Evolutionary conservation across 345 rosid species (phyloP).

Genomic region (Rhodomyrtus tomentosa): DNA sequence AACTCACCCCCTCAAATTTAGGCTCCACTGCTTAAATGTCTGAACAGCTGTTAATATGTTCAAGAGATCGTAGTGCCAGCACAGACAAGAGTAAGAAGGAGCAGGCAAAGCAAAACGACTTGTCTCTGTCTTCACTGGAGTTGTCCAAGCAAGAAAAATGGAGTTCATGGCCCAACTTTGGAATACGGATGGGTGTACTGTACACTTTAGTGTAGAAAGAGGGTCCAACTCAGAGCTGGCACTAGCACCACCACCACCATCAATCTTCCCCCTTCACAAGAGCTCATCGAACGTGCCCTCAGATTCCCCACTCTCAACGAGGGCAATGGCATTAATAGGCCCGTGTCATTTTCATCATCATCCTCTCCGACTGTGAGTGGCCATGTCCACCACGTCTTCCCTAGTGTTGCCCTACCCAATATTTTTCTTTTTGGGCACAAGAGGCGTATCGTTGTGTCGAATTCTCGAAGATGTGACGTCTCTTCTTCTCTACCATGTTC

Average conservation of each 20-base stretch:
- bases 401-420: background rate
- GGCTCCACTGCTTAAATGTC: background rate
- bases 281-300: background rate
- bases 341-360: background rate
- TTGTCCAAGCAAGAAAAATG: background rate
- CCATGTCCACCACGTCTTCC: background rate
- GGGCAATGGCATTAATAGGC: background rate
- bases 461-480: background rate
- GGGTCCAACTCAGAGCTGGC: background rate
- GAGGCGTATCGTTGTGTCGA: background rate
- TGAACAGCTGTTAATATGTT: background rate
- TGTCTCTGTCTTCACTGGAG: background rate
- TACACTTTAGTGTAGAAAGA: background rate
- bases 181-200: background rate
- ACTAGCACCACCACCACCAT: background rate
- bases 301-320: background rate
- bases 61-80: background rate
- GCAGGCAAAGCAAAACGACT: background rate
- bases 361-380: background rate
- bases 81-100: background rate
- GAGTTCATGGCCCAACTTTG: background rate
- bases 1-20: background rate
- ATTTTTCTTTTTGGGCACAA: background rate
- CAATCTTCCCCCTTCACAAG: background rate
- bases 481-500: background rate